Evolutionary conservation across 2,329 filamentous ascomycete genomes (phyloP).

Genomic region (Parascedosporium putredinis): DNA sequence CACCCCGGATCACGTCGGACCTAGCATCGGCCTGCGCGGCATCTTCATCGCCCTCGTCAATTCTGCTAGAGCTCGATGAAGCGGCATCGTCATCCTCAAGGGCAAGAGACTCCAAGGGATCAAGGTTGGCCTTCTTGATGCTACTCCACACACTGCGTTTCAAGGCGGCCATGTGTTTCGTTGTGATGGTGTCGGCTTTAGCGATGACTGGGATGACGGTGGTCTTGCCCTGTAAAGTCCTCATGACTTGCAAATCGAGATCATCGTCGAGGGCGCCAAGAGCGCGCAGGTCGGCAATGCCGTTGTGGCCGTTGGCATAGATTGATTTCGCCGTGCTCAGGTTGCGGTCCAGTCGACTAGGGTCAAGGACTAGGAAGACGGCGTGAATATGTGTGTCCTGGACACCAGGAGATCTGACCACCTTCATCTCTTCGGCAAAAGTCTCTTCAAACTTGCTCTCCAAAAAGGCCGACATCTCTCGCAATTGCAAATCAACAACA

Average conservation of each 20-base stretch:
- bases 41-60: slow-evolving; percentile 46
- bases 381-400: slow-evolving; percentile 97
- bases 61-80: slow-evolving; percentile 35
- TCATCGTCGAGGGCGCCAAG: slow-evolving; percentile 73
- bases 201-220: slow-evolving; percentile 91
- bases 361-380: slow-evolving; percentile 86
- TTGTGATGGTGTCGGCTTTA: slow-evolving; percentile 95
- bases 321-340: slow-evolving; percentile 54
- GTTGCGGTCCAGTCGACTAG: slow-evolving; percentile 73
- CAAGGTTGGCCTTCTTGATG: slow-evolving; percentile 73
- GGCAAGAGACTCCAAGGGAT: slow-evolving; percentile 78
- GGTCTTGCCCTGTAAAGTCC: slow-evolving; percentile 82
- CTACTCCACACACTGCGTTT: slow-evolving; percentile 87
- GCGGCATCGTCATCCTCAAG: slow-evolving; percentile 66
- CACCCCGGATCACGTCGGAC: slow-evolving; percentile 16
- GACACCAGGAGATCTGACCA: slow-evolving; percentile 81
- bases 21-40: slow-evolving; percentile 19
- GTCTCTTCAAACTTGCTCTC: slow-evolving; percentile 99
- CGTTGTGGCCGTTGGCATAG: slow-evolving; percentile 39
- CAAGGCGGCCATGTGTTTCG: slow-evolving; percentile 82
- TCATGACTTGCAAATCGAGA: slow-evolving; percentile 82
- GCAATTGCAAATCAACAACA: slow-evolving; percentile 85
- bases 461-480: slow-evolving; percentile 83
- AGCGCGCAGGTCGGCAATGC: slow-evolving; percentile 25
- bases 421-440: slow-evolving; percentile 94